A percentile compares a stretch with the other conserved stretches of the same genome.
phyloP scores from a whole-genome alignment of 495 filamentous ascomycete genomes.

The Opeltia flavorubescens region DNA sequence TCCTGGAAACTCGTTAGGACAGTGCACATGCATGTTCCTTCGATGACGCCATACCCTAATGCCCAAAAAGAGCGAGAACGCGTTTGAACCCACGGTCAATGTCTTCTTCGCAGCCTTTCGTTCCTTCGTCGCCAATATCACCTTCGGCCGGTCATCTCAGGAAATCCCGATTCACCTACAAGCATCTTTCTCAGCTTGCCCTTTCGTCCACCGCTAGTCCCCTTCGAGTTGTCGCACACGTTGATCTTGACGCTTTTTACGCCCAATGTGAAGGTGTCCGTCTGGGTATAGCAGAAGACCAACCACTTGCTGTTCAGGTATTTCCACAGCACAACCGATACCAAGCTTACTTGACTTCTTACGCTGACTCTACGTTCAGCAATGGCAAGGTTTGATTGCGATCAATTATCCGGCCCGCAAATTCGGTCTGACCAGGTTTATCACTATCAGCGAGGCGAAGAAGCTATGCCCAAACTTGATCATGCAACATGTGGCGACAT shows the following conservation, averaged over 20 bases:
- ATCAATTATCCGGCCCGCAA: slow-evolving; percentile 86
- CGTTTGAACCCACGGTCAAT: too few relatives aligned
- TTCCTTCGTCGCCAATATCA: slow-evolving; percentile 26
- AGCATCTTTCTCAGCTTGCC: slow-evolving; percentile 62
- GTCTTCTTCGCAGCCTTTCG: slow-evolving; percentile 29
- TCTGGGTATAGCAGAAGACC: slow-evolving; percentile 53
- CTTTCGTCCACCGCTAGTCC: slow-evolving; percentile 58
- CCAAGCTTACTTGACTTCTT: too few relatives aligned
- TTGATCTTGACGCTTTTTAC: slow-evolving; percentile 97
- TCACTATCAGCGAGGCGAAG: slow-evolving; percentile 67
- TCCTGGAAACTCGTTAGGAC: too few relatives aligned
- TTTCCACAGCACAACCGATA: slow-evolving; percentile 6
- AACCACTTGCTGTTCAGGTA: slow-evolving; percentile 83
- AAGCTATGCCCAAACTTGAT: slow-evolving; percentile 77
- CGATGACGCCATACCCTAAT: too few relatives aligned
- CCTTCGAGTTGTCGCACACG: slow-evolving; percentile 74
- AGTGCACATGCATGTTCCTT: too few relatives aligned
- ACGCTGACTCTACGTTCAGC: slow-evolving; percentile 7
- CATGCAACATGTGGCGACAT: slow-evolving; percentile 87
- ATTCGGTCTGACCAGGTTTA: slow-evolving; percentile 61
- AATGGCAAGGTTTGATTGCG: slow-evolving; percentile 71
- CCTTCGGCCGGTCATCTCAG: slow-evolving; percentile 19
- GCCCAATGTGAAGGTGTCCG: slow-evolving; percentile 92
- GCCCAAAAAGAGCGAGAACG: too few relatives aligned
- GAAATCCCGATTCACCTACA: slow-evolving; percentile 68